phyloP scores from a whole-genome alignment of 495 filamentous ascomycete species.

The Cercophora scortea region DNA sequence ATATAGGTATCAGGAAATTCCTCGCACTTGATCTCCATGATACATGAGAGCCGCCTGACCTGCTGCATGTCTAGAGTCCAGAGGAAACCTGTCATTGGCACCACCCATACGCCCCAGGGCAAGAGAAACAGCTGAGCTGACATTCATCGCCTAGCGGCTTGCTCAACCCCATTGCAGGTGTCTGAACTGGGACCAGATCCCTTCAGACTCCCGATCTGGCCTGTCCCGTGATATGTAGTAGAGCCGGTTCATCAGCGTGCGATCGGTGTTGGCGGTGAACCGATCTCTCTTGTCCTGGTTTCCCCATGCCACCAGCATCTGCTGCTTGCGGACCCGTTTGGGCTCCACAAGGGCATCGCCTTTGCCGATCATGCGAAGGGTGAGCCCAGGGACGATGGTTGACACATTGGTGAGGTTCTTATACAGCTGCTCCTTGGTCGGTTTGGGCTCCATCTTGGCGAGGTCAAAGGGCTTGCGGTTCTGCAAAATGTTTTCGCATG shows the following conservation, averaged over 20 bases:
- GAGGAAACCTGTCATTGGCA: no score
- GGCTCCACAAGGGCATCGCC: conserved; percentile 15
- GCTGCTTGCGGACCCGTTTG: conserved; percentile 15
- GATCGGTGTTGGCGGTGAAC: conserved; percentile 3
- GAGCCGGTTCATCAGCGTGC: conserved; percentile 11
- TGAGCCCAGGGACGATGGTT: conserved; percentile 16
- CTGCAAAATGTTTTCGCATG: conserved; percentile 22
- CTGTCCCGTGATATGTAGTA: conserved; percentile 4
- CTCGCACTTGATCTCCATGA: no score
- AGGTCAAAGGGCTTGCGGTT: conserved; percentile 19
- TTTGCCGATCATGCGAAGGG: conserved; percentile 16
- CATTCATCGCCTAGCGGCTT: no score
- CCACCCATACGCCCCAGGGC: no score
- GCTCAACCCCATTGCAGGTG: not conserved
- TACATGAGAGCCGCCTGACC: no score
- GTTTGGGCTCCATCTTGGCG: conserved; percentile 16
- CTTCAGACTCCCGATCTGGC: not conserved
- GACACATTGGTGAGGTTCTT: conserved; percentile 11
- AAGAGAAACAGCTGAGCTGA: no score
- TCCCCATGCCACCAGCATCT: conserved; percentile 23
- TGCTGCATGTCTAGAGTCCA: no score
- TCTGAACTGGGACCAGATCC: not conserved
- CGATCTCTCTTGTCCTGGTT: conserved; percentile 10
- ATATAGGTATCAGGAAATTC: no score
- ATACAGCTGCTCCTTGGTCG: conserved; percentile 12